Evolutionary conservation across 179 eudicot genomes (phyloP).

Genomic region (Carnegiea gigantea): DNA sequence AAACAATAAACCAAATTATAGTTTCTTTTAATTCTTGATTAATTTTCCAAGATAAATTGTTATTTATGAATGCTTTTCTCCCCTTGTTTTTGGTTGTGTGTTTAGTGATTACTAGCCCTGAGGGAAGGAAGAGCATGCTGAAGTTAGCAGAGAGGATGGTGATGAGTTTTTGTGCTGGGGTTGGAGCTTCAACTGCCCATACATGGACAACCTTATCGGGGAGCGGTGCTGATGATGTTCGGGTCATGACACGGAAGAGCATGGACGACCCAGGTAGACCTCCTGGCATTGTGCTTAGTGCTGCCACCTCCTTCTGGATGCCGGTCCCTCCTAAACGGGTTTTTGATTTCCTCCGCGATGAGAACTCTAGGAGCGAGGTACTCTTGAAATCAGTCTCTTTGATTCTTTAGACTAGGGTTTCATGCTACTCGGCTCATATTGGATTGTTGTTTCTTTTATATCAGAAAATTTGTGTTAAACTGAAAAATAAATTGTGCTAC

Average conservation of each 20-base stretch:
- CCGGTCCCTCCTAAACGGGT: conserved; percentile 53
- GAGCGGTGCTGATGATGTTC: conserved; percentile 52
- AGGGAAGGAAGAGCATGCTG: conserved; percentile 56
- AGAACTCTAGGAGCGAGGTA: conserved; percentile 49
- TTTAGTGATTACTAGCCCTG: conserved; percentile 49
- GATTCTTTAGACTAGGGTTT: background rate
- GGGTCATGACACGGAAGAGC: conserved; percentile 62
- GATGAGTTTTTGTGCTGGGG: conserved; percentile 56
- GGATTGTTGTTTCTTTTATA: background rate
- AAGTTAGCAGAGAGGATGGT: conserved; percentile 64
- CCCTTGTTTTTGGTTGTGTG: background rate
- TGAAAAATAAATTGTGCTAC: background rate
- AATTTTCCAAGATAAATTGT: background rate
- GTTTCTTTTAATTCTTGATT: background rate
- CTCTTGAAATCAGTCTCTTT: background rate
- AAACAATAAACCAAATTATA: background rate
- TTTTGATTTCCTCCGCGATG: conserved; percentile 58
- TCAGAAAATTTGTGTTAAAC: background rate
- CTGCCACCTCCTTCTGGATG: conserved; percentile 60
- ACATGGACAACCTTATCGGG: conserved; percentile 55
- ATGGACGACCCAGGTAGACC: conserved; percentile 63
- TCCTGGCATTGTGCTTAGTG: conserved; percentile 59
- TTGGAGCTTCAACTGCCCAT: conserved; percentile 57
- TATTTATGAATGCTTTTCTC: background rate
- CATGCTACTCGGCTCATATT: background rate